A percentile compares a stretch with the other conserved stretches of the same genome.
These are phyloP conservation scores for Akanthomyces muscarius DNA, from an alignment of 2,329 filamentous ascomycete species.

Conservation along the genomic window DNA sequence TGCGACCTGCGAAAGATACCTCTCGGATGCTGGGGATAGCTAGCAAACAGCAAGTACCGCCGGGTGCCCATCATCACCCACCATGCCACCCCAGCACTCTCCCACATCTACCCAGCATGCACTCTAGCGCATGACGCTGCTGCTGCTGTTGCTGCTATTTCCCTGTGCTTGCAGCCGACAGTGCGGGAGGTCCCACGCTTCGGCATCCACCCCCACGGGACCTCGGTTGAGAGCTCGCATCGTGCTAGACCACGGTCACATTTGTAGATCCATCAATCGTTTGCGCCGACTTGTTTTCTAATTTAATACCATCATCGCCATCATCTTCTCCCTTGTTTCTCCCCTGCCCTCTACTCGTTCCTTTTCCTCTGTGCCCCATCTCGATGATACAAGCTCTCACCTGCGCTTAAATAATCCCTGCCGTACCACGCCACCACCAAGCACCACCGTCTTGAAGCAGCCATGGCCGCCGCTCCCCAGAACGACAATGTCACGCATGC, in stretches of 20 bases:
- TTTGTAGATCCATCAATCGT: neutral
- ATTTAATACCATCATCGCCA: neutral
- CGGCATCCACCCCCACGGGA: conserved; percentile 18
- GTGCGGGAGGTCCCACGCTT: neutral
- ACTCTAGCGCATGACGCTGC: neutral
- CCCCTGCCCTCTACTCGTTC: neutral
- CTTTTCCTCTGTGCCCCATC: neutral
- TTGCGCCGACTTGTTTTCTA: neutral
- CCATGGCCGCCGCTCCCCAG: conserved; percentile 60
- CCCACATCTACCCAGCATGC: neutral
- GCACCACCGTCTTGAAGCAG: neutral
- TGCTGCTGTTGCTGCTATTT: neutral
- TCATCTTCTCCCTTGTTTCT: neutral
- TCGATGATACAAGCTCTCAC: neutral
- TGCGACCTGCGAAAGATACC: neutral
- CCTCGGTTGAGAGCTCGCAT: conserved; percentile 18
- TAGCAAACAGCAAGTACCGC: no score
- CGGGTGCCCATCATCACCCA: no score
- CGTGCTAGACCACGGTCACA: conserved; percentile 9
- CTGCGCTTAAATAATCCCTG: conserved; percentile 1
- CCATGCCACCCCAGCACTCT: no score
- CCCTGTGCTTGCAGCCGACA: conserved; percentile 7
- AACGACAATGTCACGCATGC: conserved; percentile 97
- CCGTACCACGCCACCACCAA: neutral
- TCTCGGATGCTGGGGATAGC: neutral